Evolutionary conservation across 2,329 filamentous ascomycete genomes (phyloP).

Genomic region (Colletotrichum agaves): DNA sequence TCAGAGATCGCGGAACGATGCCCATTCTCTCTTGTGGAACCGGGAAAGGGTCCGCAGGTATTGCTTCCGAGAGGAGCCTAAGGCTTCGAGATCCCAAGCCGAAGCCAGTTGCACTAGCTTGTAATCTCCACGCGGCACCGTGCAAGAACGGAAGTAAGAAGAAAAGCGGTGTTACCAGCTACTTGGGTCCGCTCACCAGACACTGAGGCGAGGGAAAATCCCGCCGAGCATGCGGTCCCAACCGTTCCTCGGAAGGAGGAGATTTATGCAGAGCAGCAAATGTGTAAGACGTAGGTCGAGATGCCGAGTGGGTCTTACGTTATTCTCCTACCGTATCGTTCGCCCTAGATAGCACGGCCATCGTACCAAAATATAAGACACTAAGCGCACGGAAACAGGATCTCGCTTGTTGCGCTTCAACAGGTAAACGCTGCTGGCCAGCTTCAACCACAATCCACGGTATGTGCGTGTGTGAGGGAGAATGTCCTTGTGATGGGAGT

Average conservation of each 20-base stretch:
- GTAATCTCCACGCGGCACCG: not conserved
- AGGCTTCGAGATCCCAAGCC: no score
- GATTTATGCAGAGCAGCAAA: not conserved
- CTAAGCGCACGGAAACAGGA: no score
- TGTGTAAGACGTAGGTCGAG: not conserved
- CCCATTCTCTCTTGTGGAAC: not conserved
- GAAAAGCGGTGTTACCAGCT: conserved; percentile 12
- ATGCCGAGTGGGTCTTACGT: not conserved
- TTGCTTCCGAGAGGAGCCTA: not conserved
- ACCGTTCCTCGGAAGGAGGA: not conserved
- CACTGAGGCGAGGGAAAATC: not conserved
- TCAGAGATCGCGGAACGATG: no score
- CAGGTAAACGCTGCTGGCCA: no score
- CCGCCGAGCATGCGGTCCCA: not conserved
- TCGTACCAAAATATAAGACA: no score
- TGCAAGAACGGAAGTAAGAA: not conserved
- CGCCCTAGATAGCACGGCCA: not conserved
- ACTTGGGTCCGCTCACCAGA: not conserved
- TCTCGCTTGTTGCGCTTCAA: no score
- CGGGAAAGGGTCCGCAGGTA: not conserved
- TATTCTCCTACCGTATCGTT: not conserved
- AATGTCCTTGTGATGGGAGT: not conserved
- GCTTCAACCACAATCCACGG: no score
- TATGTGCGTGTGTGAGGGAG: no score
- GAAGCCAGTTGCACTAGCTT: no score